Evolutionary conservation across 352 stramenopile genomes (phyloP).

Genomic region (Pythium coloratum): DNA sequence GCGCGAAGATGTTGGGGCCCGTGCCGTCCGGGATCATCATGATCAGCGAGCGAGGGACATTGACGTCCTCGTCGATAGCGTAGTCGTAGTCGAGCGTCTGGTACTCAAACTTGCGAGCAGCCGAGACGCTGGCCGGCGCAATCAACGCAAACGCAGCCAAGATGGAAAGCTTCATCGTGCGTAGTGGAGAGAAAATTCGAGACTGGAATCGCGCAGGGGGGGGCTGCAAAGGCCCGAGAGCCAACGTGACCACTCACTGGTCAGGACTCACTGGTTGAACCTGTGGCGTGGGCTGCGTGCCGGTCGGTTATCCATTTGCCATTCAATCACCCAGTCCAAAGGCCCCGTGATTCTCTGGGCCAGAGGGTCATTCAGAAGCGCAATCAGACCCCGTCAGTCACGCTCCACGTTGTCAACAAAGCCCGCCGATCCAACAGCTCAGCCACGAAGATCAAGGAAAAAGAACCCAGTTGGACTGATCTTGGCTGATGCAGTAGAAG

Average conservation of each 20-base stretch:
- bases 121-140: constrained; percentile 26
- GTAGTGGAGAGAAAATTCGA: too few relatives aligned
- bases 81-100: constrained; percentile 68
- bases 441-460: background rate
- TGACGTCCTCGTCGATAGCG: constrained; percentile 47
- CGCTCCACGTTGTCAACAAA: background rate
- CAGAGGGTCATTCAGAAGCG: too few relatives aligned
- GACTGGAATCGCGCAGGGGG: too few relatives aligned
- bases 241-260: too few relatives aligned
- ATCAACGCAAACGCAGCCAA: constrained; percentile 31
- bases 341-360: too few relatives aligned
- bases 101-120: constrained; percentile 46
- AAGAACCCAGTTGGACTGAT: background rate
- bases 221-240: too few relatives aligned
- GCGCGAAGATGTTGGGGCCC: constrained; percentile 59
- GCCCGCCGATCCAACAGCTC: background rate
- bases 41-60: constrained; percentile 49
- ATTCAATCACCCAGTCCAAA: too few relatives aligned
- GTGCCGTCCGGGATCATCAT: constrained; percentile 79
- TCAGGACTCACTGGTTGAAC: too few relatives aligned
- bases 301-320: too few relatives aligned
- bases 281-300: too few relatives aligned
- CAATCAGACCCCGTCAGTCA: too few relatives aligned
- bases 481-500: background rate
- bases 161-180: constrained; percentile 37